phyloP scores from a whole-genome alignment of 106 monocot species.

The Amphibolis antarctica region DNA sequence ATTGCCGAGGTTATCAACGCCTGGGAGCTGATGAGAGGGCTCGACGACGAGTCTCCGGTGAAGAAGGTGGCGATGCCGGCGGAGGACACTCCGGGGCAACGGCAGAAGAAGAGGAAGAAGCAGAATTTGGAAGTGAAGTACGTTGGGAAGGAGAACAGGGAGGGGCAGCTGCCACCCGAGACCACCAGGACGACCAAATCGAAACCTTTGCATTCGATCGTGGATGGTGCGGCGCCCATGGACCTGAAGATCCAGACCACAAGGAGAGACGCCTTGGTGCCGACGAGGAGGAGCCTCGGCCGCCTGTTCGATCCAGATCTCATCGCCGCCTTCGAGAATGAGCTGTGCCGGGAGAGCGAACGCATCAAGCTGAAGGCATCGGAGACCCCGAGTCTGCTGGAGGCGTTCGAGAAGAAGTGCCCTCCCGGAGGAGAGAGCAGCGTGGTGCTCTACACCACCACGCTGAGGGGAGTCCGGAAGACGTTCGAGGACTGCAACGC shows the following conservation, averaged over 20 bases:
- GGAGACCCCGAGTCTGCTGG: slow-evolving; percentile 17
- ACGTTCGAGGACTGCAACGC: slow-evolving; percentile 92
- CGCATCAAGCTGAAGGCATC: slow-evolving; percentile 48
- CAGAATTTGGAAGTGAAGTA: slow-evolving; percentile 2
- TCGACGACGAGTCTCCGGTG: slow-evolving; percentile 36
- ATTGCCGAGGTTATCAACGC: slow-evolving; percentile 53
- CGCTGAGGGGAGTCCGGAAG: slow-evolving; percentile 67
- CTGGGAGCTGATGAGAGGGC: slow-evolving; percentile 44
- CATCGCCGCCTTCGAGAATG: slow-evolving; percentile 54
- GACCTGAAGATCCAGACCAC: slow-evolving; percentile 4
- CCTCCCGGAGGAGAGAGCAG: slow-evolving; percentile 51
- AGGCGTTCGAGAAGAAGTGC: slow-evolving; percentile 41
- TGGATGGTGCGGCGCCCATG: slow-evolving; percentile 11
- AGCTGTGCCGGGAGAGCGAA: slow-evolving; percentile 33
- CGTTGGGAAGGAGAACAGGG: slow-evolving; percentile 13
- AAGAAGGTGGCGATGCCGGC: slow-evolving; percentile 17
- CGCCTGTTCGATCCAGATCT: slow-evolving; percentile 84
- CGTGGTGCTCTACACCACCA: slow-evolving; percentile 69
- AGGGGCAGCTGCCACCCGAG: neutral
- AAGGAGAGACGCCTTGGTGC: slow-evolving; percentile 13
- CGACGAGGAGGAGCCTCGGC: slow-evolving; percentile 42
- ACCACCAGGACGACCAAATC: slow-evolving; percentile 17
- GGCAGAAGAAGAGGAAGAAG: slow-evolving; percentile 22
- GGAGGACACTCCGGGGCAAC: slow-evolving; percentile 27
- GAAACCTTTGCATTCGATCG: slow-evolving; percentile 19